Evolutionary conservation across 495 filamentous ascomycete species (phyloP), one percentile per base, ranked within the genome.

Genomic region (Cenococcum geophilum): DNA sequence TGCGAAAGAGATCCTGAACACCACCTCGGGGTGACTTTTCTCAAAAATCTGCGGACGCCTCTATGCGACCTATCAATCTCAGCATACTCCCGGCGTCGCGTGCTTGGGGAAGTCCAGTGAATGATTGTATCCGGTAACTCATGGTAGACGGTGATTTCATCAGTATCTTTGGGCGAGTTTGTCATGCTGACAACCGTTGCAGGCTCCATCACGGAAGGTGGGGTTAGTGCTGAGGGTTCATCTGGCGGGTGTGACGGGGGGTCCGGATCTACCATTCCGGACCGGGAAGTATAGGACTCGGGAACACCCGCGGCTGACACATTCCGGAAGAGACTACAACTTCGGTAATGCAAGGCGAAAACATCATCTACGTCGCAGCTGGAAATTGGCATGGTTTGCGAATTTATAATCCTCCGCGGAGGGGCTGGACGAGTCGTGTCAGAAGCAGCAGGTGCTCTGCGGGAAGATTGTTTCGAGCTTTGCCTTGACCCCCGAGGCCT

Each of bases 291-390:
- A 18, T 4, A 45, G 11, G 3, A 45, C 20, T 14, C 18, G 49
- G 49, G 21, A 25, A 20, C 20, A 32, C 6, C 18, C 20, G 49
- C 49, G 23, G 49, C 16, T 20, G 65, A 36, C 14, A 54, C 27
- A 37, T 55, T 63, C 27, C 57, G 56, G 45, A 68, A 68, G 65
- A 68, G 65, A 45, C 58, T 68, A 49, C 66, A 68, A 34, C 47
- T 57, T 42, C 66, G 58, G 56, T 64, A 62, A 49, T 68, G 66
- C 18, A 68, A 56, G 14, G 66, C 66, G 0, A 68, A 57, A 20
- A 65, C 66, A 43, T 68, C 66, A 59, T 68, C 66, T 27, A 68
- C 35, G 56, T 65, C 66, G 20, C 62, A 58, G 42, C 49, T 57
- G 10, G 35, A 32, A 8, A 54, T 52, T 4, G 64, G 57, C 14